A percentile compares a stretch with the other conserved stretches of the same genome.
phyloP scores from a whole-genome alignment of 2,329 filamentous ascomycete species.

The Aspergillus sp. region DNA sequence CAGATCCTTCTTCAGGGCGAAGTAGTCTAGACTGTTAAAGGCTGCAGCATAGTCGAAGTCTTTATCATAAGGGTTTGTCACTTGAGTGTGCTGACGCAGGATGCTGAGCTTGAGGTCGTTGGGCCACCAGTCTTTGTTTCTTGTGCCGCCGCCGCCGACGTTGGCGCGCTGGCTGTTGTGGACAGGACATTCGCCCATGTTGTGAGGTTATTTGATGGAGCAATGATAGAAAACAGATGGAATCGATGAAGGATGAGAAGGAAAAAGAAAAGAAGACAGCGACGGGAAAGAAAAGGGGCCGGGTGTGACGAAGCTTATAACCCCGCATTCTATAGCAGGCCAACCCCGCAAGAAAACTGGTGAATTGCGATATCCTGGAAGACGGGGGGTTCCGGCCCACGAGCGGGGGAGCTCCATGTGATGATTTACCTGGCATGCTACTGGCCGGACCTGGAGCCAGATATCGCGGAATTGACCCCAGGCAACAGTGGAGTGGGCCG shows the following conservation, averaged over 20 bases:
- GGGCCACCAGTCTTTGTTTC: slow-evolving; percentile 74
- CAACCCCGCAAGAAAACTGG: not conserved
- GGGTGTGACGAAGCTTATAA: not conserved
- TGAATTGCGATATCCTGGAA: too few relatives aligned
- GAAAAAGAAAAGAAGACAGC: not conserved
- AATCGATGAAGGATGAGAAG: not conserved
- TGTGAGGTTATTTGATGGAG: not conserved
- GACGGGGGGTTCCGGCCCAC: not conserved
- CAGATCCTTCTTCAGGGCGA: slow-evolving; percentile 72
- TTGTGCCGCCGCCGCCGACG: slow-evolving; percentile 62
- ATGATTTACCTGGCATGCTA: not conserved
- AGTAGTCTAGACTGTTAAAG: slow-evolving; percentile 71
- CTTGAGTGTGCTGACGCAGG: slow-evolving; percentile 67
- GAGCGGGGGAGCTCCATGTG: not conserved
- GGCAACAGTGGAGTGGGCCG: not conserved
- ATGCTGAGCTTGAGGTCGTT: slow-evolving; percentile 67
- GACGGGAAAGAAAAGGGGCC: not conserved
- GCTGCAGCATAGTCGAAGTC: slow-evolving; percentile 72
- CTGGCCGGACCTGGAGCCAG: not conserved
- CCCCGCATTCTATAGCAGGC: slow-evolving; percentile 7
- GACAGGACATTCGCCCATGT: slow-evolving; percentile 26
- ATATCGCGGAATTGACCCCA: not conserved
- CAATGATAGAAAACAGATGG: not conserved
- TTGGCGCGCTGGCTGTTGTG: slow-evolving; percentile 30
- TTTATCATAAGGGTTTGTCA: slow-evolving; percentile 62